Conservation (phyloP, 306 rosid genomes). For the Malus sieversii region DNA sequence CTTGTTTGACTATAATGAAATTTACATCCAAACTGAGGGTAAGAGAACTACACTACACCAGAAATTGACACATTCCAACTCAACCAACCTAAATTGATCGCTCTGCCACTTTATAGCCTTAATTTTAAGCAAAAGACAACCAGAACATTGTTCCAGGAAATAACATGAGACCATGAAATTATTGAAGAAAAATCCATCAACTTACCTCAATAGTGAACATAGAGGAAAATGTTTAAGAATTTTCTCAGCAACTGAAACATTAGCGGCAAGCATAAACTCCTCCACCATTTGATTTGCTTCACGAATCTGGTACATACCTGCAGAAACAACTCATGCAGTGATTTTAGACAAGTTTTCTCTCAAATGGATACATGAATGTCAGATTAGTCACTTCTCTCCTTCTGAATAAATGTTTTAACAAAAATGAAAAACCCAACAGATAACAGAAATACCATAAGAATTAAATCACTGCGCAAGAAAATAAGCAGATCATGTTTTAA, state of each 20-base stretch:
- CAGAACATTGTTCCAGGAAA: neutral
- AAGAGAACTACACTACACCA: neutral
- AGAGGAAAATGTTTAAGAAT: conserved; percentile 67
- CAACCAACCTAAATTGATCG: neutral
- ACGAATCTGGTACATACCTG: conserved; percentile 97
- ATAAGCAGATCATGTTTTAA: neutral
- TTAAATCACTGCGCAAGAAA: neutral
- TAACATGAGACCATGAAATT: neutral
- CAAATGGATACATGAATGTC: neutral
- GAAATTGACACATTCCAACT: neutral
- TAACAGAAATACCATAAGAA: neutral
- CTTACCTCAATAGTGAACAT: conserved; percentile 78
- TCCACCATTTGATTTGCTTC: conserved; percentile 99
- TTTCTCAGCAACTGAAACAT: conserved; percentile 84
- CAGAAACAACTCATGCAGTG: conserved; percentile 14
- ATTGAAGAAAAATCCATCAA: conserved; percentile 9
- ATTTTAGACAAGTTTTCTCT: neutral
- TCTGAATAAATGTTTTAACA: neutral
- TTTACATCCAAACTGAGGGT: too few relatives aligned
- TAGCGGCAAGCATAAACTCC: conserved; percentile 99
- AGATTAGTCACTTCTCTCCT: neutral
- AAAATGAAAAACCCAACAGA: neutral
- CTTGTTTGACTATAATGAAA: too few relatives aligned
- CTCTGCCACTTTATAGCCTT: neutral
- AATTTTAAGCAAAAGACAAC: neutral